Evolutionary conservation across 306 rosid species (phyloP).

Genomic region (Rosa persica): DNA sequence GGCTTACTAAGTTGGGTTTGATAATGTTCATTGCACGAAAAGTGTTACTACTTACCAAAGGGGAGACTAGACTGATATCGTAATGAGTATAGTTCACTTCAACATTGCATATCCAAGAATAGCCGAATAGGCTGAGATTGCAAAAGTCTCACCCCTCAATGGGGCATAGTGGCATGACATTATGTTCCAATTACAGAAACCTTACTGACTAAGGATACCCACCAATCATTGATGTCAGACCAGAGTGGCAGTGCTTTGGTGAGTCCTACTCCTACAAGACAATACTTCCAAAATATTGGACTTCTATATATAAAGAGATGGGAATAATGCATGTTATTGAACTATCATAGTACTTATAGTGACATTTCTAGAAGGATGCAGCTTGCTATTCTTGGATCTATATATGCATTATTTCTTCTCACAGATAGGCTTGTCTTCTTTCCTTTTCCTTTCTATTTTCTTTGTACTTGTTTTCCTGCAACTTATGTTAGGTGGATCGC

Average conservation of each 20-base stretch:
- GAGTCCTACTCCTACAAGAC: not conserved
- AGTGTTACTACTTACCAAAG: no score
- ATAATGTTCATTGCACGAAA: no score
- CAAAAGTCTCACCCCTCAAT: not conserved
- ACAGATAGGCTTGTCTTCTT: not conserved
- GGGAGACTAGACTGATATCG: not conserved
- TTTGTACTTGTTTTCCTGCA: not conserved
- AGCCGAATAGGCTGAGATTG: not conserved
- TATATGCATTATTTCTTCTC: not conserved
- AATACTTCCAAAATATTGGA: not conserved
- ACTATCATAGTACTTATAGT: not conserved
- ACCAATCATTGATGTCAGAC: slow-evolving; percentile 42
- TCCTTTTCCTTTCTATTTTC: not conserved
- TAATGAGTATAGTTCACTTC: not conserved
- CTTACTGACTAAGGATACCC: not conserved
- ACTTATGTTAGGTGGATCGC: not conserved
- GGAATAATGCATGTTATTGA: not conserved
- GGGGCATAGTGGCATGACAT: not conserved
- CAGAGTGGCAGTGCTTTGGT: slow-evolving; percentile 9
- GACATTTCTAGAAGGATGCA: not conserved
- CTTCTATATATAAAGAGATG: not conserved
- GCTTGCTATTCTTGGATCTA: not conserved
- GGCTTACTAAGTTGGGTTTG: no score
- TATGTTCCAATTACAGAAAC: not conserved
- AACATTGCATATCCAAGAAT: not conserved